A percentile compares a stretch with the other conserved stretches of the same genome.
Evolutionary conservation across 2,329 filamentous ascomycete genomes (phyloP).

Genomic region (Cordyceps cicadae): DNA sequence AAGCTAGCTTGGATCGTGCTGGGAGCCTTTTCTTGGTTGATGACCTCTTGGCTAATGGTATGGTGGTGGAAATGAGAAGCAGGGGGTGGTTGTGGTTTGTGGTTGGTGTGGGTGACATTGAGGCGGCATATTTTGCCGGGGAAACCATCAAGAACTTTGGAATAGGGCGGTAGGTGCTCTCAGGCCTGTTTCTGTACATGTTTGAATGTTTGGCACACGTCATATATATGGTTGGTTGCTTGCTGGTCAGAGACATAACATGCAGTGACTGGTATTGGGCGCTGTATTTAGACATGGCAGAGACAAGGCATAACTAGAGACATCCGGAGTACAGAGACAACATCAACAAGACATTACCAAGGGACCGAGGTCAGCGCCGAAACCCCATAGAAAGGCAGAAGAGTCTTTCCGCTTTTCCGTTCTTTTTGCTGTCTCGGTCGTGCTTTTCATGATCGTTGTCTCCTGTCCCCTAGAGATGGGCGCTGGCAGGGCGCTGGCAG

Average conservation of each 20-base stretch:
- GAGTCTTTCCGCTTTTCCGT: not conserved
- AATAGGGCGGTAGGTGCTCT: not conserved
- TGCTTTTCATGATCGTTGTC: not conserved
- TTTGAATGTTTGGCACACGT: not conserved
- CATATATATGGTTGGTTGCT: not conserved
- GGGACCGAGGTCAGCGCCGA: not conserved
- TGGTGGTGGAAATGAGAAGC: too few species aligned
- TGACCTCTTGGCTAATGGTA: constrained; percentile 3
- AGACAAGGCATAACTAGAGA: too few species aligned
- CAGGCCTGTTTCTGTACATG: not conserved
- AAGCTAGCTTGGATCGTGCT: not conserved
- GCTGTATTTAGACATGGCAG: too few species aligned
- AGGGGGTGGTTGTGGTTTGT: too few species aligned
- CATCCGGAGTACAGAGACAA: not conserved
- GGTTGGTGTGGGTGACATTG: not conserved
- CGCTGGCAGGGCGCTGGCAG: too few species aligned
- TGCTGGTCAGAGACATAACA: constrained; percentile 2
- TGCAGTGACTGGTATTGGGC: not conserved
- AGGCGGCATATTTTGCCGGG: not conserved
- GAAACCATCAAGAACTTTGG: too few species aligned
- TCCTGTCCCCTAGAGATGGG: too few species aligned
- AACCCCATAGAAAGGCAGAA: not conserved
- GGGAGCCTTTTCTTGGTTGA: not conserved
- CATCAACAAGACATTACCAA: too few species aligned
- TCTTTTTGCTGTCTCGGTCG: not conserved